A percentile compares a stretch with the other conserved stretches of the same genome.
Conservation (phyloP, 345 rosid species). For the Schrenkiella parvula region DNA sequence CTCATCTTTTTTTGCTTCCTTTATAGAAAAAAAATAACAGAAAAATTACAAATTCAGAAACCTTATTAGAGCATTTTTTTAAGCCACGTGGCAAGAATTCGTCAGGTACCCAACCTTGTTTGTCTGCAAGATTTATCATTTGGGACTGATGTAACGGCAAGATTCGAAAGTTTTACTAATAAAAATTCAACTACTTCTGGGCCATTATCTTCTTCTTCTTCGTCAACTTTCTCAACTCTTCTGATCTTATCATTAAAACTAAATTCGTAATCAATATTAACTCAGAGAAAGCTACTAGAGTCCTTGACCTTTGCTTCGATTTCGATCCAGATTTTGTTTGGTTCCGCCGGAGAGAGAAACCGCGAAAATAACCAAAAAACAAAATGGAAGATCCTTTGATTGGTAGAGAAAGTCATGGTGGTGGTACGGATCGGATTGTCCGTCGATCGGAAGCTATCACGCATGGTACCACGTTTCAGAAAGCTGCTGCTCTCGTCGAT, state of each 20-base stretch:
- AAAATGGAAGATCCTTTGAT: conserved; percentile 52
- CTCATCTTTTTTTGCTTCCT: neutral
- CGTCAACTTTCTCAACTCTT: neutral
- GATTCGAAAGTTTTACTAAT: neutral
- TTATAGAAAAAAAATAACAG: neutral
- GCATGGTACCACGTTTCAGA: conserved; percentile 68
- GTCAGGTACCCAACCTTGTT: conserved; percentile 9
- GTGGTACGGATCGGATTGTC: conserved; percentile 33
- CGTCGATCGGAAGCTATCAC: conserved; percentile 81
- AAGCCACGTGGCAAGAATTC: conserved; percentile 7
- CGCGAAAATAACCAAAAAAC: neutral
- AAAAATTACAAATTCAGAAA: neutral
- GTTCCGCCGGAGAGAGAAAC: neutral
- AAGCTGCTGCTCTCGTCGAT: conserved; percentile 98
- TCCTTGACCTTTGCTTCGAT: neutral
- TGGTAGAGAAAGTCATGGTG: conserved; percentile 44
- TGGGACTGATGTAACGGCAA: conserved; percentile 11
- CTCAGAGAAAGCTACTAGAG: neutral
- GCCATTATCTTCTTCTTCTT: conserved; percentile 14
- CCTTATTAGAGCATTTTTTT: neutral
- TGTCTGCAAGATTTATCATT: conserved; percentile 28
- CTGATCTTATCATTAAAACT: neutral
- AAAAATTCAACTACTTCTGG: conserved; percentile 25
- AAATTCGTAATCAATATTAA: conserved; percentile 2
- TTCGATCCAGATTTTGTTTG: conserved; percentile 1